A percentile compares a stretch with the other conserved stretches of the same genome.
phyloP scores from a whole-genome alignment of 2,329 filamentous ascomycete species.

The Alternaria infectoria region DNA sequence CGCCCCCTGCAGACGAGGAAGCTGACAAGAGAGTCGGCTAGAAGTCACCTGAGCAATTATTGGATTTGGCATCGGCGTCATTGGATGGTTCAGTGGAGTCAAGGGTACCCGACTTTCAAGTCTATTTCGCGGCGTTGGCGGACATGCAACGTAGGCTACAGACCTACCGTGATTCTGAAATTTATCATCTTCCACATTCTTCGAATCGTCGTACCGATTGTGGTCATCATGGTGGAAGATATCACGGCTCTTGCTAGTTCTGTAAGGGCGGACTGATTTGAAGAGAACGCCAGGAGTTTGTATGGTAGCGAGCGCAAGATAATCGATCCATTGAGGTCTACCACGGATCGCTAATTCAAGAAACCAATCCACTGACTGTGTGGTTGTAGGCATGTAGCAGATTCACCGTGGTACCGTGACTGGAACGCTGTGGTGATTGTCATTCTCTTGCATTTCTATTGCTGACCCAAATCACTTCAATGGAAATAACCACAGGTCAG shows the following conservation, averaged over 20 bases:
- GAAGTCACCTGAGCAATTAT: neutral
- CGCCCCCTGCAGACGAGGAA: constrained; percentile 48
- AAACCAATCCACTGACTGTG: neutral
- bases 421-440: neutral
- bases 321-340: neutral
- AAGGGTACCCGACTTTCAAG: neutral
- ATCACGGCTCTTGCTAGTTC: no score
- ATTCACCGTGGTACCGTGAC: neutral
- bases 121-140: constrained; percentile 1
- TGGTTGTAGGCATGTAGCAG: neutral
- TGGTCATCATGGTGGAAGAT: neutral
- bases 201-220: neutral
- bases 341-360: neutral
- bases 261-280: no score
- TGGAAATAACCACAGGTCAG: neutral
- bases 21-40: constrained; percentile 41
- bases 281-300: neutral
- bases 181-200: no score
- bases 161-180: no score
- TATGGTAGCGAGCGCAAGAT: neutral
- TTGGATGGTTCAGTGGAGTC: constrained; percentile 2
- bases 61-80: constrained; percentile 5
- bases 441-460: neutral
- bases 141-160: neutral
- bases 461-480: neutral